Evolutionary conservation across 306 rosid species (phyloP).

Genomic region (Elaeagnus macrophylla): DNA sequence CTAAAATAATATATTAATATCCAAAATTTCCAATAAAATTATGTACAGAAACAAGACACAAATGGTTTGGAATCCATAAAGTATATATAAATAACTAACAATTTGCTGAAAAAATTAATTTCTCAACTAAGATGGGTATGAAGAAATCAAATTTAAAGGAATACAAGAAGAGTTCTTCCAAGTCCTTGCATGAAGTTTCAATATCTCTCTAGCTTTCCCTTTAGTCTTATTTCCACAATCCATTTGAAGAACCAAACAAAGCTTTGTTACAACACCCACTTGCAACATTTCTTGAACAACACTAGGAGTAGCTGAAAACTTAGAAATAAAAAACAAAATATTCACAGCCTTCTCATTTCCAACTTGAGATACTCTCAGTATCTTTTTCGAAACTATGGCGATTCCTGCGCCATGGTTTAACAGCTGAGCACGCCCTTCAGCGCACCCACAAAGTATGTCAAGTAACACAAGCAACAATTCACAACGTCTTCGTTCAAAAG

Average conservation of each 20-base stretch:
- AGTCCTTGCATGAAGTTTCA: conserved; percentile 45
- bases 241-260: conserved; percentile 57
- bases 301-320: conserved; percentile 33
- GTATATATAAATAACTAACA: too few relatives aligned
- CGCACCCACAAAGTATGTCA: conserved; percentile 55
- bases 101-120: background rate
- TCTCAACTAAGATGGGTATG: conserved; percentile 23
- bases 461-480: conserved; percentile 53
- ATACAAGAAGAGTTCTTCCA: conserved; percentile 63
- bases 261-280: conserved; percentile 64
- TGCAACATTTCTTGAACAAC: conserved; percentile 65
- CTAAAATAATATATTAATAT: too few relatives aligned
- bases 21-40: background rate
- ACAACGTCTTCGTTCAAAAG: conserved; percentile 30
- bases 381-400: conserved; percentile 65
- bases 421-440: conserved; percentile 69
- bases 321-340: conserved; percentile 38
- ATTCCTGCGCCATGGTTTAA: conserved; percentile 61
- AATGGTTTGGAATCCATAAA: background rate
- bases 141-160: conserved; percentile 38
- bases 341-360: conserved; percentile 67
- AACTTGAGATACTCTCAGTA: conserved; percentile 56
- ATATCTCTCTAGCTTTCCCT: conserved; percentile 65
- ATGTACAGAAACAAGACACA: conserved; percentile 10
- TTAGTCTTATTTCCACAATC: conserved; percentile 64